These are phyloP conservation scores for Cladosporium austrohemisphaericum DNA, from an alignment of 2,329 filamentous ascomycete species.

Conservation along the genomic window DNA sequence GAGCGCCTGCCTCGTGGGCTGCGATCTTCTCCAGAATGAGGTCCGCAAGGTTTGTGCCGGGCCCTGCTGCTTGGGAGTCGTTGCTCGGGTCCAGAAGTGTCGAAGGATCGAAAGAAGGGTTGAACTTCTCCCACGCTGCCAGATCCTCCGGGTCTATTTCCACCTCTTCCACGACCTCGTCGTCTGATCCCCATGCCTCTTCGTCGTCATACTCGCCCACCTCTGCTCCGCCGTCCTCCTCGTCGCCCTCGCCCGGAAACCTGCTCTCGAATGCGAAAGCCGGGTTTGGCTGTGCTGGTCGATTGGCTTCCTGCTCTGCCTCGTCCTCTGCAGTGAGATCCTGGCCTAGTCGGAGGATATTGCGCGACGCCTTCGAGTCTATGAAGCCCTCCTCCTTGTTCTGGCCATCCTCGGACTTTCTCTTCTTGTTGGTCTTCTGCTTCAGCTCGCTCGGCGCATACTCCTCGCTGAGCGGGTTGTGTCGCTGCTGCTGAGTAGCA, in stretches of 20 bases:
- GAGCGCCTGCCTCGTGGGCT: constrained; percentile 69
- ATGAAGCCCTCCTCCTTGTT: constrained; percentile 65
- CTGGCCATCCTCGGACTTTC: constrained; percentile 54
- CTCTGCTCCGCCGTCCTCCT: constrained; percentile 50
- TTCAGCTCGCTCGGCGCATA: constrained; percentile 69
- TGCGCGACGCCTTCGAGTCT: constrained; percentile 81
- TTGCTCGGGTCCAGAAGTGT: constrained; percentile 59
- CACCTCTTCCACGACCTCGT: constrained; percentile 58
- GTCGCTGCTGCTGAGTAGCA: constrained; percentile 57
- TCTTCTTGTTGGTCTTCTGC: constrained; percentile 63
- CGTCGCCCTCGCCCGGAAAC: constrained; percentile 49
- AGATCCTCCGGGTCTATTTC: constrained; percentile 88
- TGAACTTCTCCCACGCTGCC: constrained; percentile 86
- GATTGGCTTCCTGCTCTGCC: constrained; percentile 44
- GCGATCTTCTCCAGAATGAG: constrained; percentile 93
- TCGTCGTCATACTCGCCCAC: constrained; percentile 48
- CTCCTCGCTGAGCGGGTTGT: constrained; percentile 91
- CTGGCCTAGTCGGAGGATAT: constrained; percentile 84
- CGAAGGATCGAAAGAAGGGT: constrained; percentile 70
- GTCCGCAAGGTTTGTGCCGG: constrained; percentile 76
- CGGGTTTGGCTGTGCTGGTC: constrained; percentile 48
- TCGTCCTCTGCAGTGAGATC: constrained; percentile 82
- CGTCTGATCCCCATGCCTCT: constrained; percentile 71
- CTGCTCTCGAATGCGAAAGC: constrained; percentile 79
- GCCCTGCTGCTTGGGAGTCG: constrained; percentile 31